Conservation (phyloP, 1,284 basidiomycete genomes). For the Stygiomarasmius scandens region DNA sequence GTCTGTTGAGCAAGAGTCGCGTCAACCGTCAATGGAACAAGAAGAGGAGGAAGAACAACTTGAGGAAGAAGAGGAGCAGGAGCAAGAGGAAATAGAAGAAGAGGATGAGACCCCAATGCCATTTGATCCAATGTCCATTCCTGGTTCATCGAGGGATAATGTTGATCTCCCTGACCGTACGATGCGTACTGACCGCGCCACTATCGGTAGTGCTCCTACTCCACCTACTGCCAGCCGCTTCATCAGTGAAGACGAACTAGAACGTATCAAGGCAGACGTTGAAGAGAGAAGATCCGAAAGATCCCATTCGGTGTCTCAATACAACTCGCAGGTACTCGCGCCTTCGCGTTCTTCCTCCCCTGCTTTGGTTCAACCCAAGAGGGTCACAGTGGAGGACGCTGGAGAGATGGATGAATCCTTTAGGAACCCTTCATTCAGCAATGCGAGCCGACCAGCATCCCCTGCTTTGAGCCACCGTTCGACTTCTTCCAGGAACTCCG, state of each 20-base stretch:
- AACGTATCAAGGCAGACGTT: slow-evolving; percentile 58
- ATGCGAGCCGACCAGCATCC: slow-evolving; percentile 9
- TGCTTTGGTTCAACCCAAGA: neutral
- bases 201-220: slow-evolving; percentile 35
- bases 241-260: slow-evolving; percentile 52
- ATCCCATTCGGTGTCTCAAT: slow-evolving; percentile 17
- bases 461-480: slow-evolving; percentile 10
- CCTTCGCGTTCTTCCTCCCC: slow-evolving; percentile 16
- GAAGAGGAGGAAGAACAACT: slow-evolving; percentile 25
- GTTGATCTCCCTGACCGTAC: slow-evolving; percentile 36
- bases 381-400: slow-evolving; percentile 1
- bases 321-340: slow-evolving; percentile 8
- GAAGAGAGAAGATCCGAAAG: slow-evolving; percentile 49
- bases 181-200: slow-evolving; percentile 50
- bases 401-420: slow-evolving; percentile 6
- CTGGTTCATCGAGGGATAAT: slow-evolving; percentile 30
- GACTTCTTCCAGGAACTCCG: neutral
- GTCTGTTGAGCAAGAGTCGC: neutral
- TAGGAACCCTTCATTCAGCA: neutral
- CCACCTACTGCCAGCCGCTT: slow-evolving; percentile 31
- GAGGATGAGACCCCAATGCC: slow-evolving; percentile 29
- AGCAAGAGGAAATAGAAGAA: slow-evolving; percentile 28
- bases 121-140: slow-evolving; percentile 37
- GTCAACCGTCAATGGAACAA: neutral
- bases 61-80: slow-evolving; percentile 30